Evolutionary conservation across 1,284 basidiomycete genomes (phyloP).

Genomic region (Trichosporon ovoides): DNA sequence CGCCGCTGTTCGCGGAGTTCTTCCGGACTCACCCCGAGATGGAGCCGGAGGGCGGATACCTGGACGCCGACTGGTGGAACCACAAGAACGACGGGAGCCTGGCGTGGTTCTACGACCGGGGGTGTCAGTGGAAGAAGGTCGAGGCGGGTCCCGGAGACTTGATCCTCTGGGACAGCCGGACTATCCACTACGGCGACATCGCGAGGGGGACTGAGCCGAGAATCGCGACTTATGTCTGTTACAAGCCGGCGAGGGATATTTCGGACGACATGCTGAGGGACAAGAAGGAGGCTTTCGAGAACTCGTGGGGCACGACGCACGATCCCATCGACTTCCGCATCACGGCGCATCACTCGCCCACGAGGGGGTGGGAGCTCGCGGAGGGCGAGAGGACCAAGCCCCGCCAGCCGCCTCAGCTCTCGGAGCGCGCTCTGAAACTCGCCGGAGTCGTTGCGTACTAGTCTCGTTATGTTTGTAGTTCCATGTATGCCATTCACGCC

Average conservation of each 20-base stretch:
- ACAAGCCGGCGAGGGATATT: conserved; percentile 37
- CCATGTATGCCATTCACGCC: too few relatives aligned
- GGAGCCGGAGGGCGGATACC: conserved; percentile 40
- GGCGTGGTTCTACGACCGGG: conserved; percentile 39
- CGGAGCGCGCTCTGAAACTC: conserved; percentile 21
- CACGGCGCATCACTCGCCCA: conserved; percentile 1
- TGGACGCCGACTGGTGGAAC: conserved; percentile 35
- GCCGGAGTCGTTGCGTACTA: conserved; percentile 30
- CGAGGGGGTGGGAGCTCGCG: conserved; percentile 17
- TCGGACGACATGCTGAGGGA: conserved; percentile 21
- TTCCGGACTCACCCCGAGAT: conserved; percentile 40
- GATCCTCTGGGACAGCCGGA: conserved; percentile 36
- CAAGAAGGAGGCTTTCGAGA: conserved; percentile 23
- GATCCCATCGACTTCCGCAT: conserved; percentile 37
- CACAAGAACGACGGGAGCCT: conserved; percentile 31
- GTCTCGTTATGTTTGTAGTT: too few relatives aligned
- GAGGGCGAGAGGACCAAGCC: conserved; percentile 27
- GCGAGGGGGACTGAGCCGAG: conserved; percentile 32
- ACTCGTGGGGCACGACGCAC: conserved; percentile 31
- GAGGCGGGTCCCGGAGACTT: conserved; percentile 33
- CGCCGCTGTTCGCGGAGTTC: conserved; percentile 41
- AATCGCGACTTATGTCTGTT: conserved; percentile 42
- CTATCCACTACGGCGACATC: conserved; percentile 36
- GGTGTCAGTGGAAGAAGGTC: conserved; percentile 39
- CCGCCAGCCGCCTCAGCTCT: conserved; percentile 20